Percentiles rank a stretch among this genome's conserved stretches.
phyloP scores from a whole-genome alignment of 805 yeast genomes.

The Teunomyces barrocoloradensis region DNA sequence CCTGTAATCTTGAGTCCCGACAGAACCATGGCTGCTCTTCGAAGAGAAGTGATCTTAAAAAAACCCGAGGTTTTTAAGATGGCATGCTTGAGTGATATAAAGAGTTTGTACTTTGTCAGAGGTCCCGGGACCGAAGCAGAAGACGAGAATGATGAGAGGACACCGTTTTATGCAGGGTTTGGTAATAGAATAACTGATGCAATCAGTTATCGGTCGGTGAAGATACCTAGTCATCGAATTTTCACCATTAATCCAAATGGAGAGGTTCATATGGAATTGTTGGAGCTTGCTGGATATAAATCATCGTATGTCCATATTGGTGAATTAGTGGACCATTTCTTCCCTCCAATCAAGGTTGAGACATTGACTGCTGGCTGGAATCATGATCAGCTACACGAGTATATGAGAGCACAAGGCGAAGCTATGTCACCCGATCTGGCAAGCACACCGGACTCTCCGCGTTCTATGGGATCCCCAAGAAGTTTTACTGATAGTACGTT shows the following conservation, averaged over 20 bases:
- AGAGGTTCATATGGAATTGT: constrained; percentile 94
- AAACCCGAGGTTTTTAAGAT: constrained; percentile 98
- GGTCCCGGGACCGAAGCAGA: constrained; percentile 6
- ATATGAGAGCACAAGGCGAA: constrained; percentile 21
- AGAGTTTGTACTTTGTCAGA: constrained; percentile 54
- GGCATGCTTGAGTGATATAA: constrained; percentile 90
- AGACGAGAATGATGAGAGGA: constrained; percentile 41
- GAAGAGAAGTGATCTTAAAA: constrained; percentile 86
- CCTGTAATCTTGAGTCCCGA: constrained; percentile 96
- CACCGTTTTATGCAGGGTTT: constrained; percentile 96
- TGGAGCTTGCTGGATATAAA: constrained; percentile 90
- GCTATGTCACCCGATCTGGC: constrained; percentile 4
- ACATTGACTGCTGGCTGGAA: constrained; percentile 33
- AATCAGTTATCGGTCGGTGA: constrained; percentile 86
- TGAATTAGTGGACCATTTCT: constrained; percentile 94
- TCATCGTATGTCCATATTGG: constrained; percentile 86
- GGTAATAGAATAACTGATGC: constrained; percentile 98
- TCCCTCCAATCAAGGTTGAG: constrained; percentile 68
- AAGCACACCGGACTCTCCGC: not conserved
- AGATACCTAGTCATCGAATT: constrained; percentile 89
- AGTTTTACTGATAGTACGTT: constrained; percentile 16
- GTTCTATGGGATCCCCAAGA: constrained; percentile 14
- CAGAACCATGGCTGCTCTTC: constrained; percentile 91
- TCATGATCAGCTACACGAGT: constrained; percentile 33
- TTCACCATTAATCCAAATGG: constrained; percentile 96